Evolutionary conservation across 257 asterid genomes (phyloP), one percentile per base, ranked within the genome.

Genomic region (Scutellaria barbata): DNA sequence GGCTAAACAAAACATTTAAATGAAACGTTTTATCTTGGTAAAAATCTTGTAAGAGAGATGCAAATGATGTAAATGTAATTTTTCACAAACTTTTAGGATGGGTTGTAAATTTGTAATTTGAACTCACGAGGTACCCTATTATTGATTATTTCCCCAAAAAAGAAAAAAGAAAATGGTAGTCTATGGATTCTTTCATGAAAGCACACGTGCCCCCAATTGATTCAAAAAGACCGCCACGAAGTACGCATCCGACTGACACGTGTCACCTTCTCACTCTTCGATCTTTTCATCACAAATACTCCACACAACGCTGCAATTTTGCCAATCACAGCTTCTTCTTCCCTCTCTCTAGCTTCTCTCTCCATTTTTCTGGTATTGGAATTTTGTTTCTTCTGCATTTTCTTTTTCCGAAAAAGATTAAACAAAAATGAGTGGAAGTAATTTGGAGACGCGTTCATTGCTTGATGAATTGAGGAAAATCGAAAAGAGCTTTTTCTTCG

Each of bases 381-480:
- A n/a, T 17, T 5, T 39, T 20, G 13, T 43, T 67, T 17, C 18
- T 45, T 70, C 68, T 45, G 13, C 18, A 25, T 8, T n/a, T 37
- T 17, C 6, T 3, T 22, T 10, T 55, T 16, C 54, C 16, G n/a
- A 12, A 20, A 43, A 46, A 16, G 33, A 16, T 14, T 6, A 6
- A 37, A 1, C 1, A 45, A 79, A 54, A 22, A 87, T 85, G 95
- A 80, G 81, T 47, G 83, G 80, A 68, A 83, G 60, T 72, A 92
- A 82, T 65, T 71, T 83, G 89, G 96, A 85, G 68, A 83, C 79
- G 0, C 83, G 95, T 39, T 87, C 96, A 30, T 41, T 87, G 80
- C 77, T 85, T 0, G 97, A 91, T 79, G 97, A 91, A 73, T 69
- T 90, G 9, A 74, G 79, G 40, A 80, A 81, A 74, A 88, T 85